Percentiles rank a stretch among this genome's conserved stretches.
phyloP scores from a whole-genome alignment of 768 basidiomycete genomes.

The Pholiota microspora region DNA sequence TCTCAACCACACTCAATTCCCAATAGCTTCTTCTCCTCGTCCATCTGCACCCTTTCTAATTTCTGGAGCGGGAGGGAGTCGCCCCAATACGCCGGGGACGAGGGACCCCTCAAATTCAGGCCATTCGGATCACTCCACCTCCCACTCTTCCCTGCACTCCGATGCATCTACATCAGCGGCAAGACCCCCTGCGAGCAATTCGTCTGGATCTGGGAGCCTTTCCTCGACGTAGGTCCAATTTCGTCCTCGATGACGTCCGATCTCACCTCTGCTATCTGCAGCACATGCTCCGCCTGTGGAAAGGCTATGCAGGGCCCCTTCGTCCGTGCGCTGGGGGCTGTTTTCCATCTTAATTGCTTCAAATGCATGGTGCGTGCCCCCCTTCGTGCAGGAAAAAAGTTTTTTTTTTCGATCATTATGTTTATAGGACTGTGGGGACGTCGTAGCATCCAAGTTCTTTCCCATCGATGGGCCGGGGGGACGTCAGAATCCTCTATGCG shows the following conservation, averaged over 20 bases:
- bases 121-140: constrained; percentile 47
- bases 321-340: constrained; percentile 89
- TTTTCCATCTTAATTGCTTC: constrained; percentile 98
- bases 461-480: constrained; percentile 92
- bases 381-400: not conserved
- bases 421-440: constrained; percentile 87
- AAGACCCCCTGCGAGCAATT: constrained; percentile 48
- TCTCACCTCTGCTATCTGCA: no score
- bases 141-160: constrained; percentile 55
- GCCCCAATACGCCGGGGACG: constrained; percentile 56
- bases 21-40: constrained; percentile 35
- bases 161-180: constrained; percentile 44
- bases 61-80: constrained; percentile 38
- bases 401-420: constrained; percentile 12
- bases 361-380: constrained; percentile 80
- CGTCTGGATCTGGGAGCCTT: constrained; percentile 55
- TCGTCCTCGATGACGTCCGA: constrained; percentile 5
- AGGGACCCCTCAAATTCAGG: constrained; percentile 53
- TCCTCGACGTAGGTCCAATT: constrained; percentile 54
- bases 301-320: constrained; percentile 92
- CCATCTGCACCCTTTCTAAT: constrained; percentile 47
- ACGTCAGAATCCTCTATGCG: constrained; percentile 92
- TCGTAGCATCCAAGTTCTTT: constrained; percentile 98
- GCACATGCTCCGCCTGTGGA: no score
- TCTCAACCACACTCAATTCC: constrained; percentile 51